Base-by-base conservation (phyloP, 495 filamentous ascomycete species). In the Baudoinia panamericana region DNA sequence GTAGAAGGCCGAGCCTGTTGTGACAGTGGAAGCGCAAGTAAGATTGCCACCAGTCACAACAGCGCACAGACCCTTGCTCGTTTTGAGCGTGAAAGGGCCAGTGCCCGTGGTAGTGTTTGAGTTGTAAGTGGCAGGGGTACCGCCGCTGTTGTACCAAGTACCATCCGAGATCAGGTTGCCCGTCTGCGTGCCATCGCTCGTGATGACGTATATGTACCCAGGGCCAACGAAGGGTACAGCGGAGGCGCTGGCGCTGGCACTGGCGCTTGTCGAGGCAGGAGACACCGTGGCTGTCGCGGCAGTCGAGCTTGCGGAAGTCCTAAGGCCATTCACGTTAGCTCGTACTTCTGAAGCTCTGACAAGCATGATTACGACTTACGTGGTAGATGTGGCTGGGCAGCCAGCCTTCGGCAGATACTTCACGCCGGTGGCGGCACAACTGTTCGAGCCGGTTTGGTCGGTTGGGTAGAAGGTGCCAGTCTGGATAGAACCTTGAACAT, bases 401-500 rank as follows among this genome's bases (percentile, higher is more conserved):
- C n/a, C n/a, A n/a, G n/a, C n/a, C n/a, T n/a, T n/a, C n/a, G n/a
- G n/a, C n/a, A n/a, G n/a, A n/a, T n/a, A n/a, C n/a, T n/a, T n/a
- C n/a, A n/a, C n/a, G n/a, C n/a, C n/a, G n/a, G n/a, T n/a, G n/a
- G n/a, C n/a, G n/a, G n/a, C n/a, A n/a, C n/a, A n/a, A n/a, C n/a
- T n/a, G n/a, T n/a, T n/a, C n/a, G n/a, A n/a, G n/a, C 26, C 8
- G n/a, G 26, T 28, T 8, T 28, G n/a, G 26, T 65, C 39, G 0
- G 73, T 63, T 13, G 82, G 64, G n/a, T 84, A 67, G 52, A 90
- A 90, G 36, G 72, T 61, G 16, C 84, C 85, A 6, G 67, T 76
- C 53, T 84, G 80, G 27, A 92, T 58, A 42, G 70, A 76, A 20
- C 86, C 86, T 34, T 72, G 71, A 12, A 93, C 72, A 48, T 86